These are phyloP conservation scores for Bipolaris bicolor DNA, from an alignment of 2,329 filamentous ascomycete genomes.

Conservation along the genomic window DNA sequence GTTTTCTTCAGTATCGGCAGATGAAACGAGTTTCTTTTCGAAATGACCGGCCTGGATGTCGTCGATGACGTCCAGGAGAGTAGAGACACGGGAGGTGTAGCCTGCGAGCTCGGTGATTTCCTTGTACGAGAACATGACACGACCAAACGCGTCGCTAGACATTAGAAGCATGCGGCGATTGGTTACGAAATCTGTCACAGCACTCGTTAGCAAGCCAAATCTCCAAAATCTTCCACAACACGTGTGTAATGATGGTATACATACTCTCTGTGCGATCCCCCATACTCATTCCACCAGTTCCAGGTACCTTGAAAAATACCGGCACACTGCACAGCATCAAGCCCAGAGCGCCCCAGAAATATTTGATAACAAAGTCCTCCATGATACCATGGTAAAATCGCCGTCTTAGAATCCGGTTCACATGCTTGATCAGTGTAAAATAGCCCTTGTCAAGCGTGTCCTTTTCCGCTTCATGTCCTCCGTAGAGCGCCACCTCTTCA, in stretches of 20 bases:
- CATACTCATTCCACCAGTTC: slow-evolving; percentile 62
- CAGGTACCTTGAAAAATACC: slow-evolving; percentile 92
- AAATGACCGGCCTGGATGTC: slow-evolving; percentile 90
- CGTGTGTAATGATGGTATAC: slow-evolving; percentile 22
- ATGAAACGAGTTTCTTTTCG: slow-evolving; percentile 95
- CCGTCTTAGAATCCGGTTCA: slow-evolving; percentile 89
- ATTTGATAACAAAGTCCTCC: slow-evolving; percentile 99
- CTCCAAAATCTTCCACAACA: background rate
- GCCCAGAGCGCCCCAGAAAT: slow-evolving; percentile 96
- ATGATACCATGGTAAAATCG: slow-evolving; percentile 98
- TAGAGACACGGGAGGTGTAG: slow-evolving; percentile 90
- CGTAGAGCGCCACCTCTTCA: slow-evolving; percentile 92
- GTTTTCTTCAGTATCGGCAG: slow-evolving; percentile 80
- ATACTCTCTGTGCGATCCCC: slow-evolving; percentile 69
- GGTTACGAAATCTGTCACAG: slow-evolving; percentile 75
- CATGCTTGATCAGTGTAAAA: slow-evolving; percentile 98
- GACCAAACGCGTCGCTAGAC: slow-evolving; percentile 72
- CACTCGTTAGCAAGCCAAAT: slow-evolving; percentile 9
- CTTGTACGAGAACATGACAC: slow-evolving; percentile 61
- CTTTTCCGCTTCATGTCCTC: slow-evolving; percentile 92
- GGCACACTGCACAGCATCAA: slow-evolving; percentile 91
- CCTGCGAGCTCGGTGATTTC: slow-evolving; percentile 96
- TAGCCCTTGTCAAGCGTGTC: slow-evolving; percentile 97
- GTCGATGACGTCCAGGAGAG: slow-evolving; percentile 89
- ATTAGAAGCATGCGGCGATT: slow-evolving; percentile 91